phyloP scores from a whole-genome alignment of 305 asterid genomes.

The Fraxinus xanthoxyloides region DNA sequence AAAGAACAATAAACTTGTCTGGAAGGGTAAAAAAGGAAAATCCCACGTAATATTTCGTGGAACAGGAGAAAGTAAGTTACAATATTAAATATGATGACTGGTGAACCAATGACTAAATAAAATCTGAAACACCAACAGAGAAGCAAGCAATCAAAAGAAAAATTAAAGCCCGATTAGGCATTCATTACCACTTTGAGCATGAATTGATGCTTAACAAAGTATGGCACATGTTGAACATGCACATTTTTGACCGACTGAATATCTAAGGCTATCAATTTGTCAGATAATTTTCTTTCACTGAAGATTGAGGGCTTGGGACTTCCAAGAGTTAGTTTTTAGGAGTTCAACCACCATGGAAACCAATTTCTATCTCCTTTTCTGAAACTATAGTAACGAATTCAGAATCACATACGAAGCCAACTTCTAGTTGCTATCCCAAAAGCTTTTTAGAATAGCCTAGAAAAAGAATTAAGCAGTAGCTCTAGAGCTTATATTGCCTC shows the following conservation, averaged over 20 bases:
- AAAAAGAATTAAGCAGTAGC: neutral
- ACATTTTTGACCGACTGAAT: neutral
- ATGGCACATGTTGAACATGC: neutral
- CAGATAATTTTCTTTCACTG: neutral
- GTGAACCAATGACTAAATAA: neutral
- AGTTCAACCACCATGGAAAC: neutral
- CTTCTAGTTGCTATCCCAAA: neutral
- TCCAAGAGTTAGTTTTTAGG: neutral
- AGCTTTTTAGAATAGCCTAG: neutral
- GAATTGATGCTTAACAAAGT: neutral
- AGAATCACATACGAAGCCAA: neutral
- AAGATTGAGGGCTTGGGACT: constrained; percentile 3
- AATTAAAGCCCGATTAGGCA: constrained; percentile 5
- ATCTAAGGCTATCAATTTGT: neutral
- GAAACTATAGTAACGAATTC: neutral
- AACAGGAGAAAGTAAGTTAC: neutral
- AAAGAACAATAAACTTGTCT: neutral
- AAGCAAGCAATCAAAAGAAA: constrained; percentile 8
- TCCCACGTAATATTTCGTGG: neutral
- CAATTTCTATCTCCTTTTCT: neutral
- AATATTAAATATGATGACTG: neutral
- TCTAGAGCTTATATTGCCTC: neutral
- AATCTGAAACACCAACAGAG: constrained; percentile 1
- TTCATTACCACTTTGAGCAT: neutral
- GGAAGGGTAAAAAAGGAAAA: neutral